phyloP scores from a whole-genome alignment of 257 asterid species.

The Capsicum baccatum region DNA sequence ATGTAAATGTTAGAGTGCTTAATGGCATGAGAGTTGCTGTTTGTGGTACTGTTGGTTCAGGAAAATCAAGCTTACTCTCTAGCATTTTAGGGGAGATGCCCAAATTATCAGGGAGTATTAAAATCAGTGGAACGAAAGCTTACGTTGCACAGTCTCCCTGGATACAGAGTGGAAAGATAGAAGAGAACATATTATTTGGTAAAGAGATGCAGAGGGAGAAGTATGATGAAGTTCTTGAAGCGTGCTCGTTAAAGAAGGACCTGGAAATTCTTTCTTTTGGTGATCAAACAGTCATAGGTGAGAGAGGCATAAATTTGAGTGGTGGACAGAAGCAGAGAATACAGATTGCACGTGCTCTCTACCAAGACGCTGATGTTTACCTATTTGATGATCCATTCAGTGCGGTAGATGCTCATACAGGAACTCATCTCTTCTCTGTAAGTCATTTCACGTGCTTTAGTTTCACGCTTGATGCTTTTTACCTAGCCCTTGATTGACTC shows the following conservation, averaged over 20 bases:
- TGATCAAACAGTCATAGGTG: constrained; percentile 88
- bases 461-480: not conserved
- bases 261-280: constrained; percentile 76
- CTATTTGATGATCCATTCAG: constrained; percentile 92
- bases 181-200: constrained; percentile 84
- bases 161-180: constrained; percentile 90
- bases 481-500: not conserved
- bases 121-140: constrained; percentile 66
- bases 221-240: constrained; percentile 73
- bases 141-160: constrained; percentile 88
- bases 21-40: constrained; percentile 84
- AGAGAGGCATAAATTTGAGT: constrained; percentile 90
- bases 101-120: constrained; percentile 66
- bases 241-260: constrained; percentile 79
- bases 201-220: constrained; percentile 65
- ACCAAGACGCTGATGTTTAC: constrained; percentile 82
- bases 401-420: constrained; percentile 96
- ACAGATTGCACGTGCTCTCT: constrained; percentile 89
- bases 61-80: constrained; percentile 89
- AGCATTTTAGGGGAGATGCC: constrained; percentile 81
- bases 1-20: constrained; percentile 56
- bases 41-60: constrained; percentile 95
- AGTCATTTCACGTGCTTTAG: constrained; percentile 28
- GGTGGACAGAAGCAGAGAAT: constrained; percentile 93
- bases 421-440: constrained; percentile 85